These are phyloP conservation scores for Calycina herbarum DNA, from an alignment of 2,329 filamentous ascomycete genomes.

Conservation along the genomic window DNA sequence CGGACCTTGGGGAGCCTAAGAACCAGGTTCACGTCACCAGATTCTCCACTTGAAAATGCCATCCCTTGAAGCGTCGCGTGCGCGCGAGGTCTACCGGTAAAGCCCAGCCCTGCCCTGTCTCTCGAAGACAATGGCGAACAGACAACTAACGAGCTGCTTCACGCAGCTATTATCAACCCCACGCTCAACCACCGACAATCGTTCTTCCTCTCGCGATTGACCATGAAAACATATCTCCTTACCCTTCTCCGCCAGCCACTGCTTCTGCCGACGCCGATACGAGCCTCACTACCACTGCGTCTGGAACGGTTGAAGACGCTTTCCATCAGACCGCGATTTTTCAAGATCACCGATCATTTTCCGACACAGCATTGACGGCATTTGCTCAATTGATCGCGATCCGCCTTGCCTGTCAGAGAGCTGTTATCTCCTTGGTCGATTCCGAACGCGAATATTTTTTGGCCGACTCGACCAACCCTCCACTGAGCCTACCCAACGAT, in stretches of 20 bases:
- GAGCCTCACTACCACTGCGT: neutral
- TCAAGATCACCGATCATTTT: slow-evolving; percentile 33
- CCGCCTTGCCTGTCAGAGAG: slow-evolving; percentile 46
- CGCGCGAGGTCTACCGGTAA: slow-evolving; percentile 23
- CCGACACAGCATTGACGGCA: slow-evolving; percentile 45
- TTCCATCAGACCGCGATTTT: too few species aligned
- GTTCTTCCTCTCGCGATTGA: neutral
- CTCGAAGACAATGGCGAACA: neutral
- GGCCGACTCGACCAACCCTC: slow-evolving; percentile 45
- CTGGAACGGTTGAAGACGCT: too few species aligned
- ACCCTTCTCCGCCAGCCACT: neutral
- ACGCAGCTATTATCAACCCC: slow-evolving; percentile 28
- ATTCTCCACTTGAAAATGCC: neutral
- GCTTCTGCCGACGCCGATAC: neutral
- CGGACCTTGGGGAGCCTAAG: neutral
- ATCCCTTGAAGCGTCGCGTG: slow-evolving; percentile 18
- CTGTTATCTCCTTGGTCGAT: slow-evolving; percentile 44
- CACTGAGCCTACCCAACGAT: slow-evolving; percentile 37
- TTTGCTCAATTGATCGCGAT: slow-evolving; percentile 51
- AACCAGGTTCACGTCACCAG: neutral
- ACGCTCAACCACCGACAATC: slow-evolving; percentile 11
- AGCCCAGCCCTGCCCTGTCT: neutral
- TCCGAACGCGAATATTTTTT: slow-evolving; percentile 32
- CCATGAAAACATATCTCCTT: neutral
- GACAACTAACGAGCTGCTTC: slow-evolving; percentile 4